Evolutionary conservation across 1,284 basidiomycete genomes (phyloP), one percentile per base, ranked within the genome.

Genomic region (Farysia itapuensis): DNA sequence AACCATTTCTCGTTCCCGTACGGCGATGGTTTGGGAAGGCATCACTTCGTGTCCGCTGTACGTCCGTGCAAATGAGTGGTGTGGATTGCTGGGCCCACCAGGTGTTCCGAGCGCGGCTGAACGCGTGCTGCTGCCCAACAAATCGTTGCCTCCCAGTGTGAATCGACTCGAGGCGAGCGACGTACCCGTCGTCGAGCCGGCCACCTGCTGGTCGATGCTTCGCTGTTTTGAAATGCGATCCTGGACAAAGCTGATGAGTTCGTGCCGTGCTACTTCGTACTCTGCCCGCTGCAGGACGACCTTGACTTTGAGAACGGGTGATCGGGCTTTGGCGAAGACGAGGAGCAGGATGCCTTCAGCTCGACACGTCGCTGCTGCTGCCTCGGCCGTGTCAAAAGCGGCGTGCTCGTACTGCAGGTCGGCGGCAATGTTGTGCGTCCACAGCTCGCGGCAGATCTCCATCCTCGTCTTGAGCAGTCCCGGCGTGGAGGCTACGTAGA

Each of bases 341-440:
- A 77, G 53, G 40, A 74, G 52, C 16, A 68, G 34, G 23, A 77
- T 74, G 12, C 74, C 74, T 35, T 77, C 72, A 2, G 68, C 63
- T n/a, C 69, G 58, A 45, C 74, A 75, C 7, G 64, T 71, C 0
- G 67, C 54, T 11, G 68, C 67, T 0, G 68, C 65, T 1, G 49
- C 30, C 32, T 72, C 71, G 15, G 70, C 69, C 21, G 66, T 64
- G 19, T 72, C 67, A 46, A 58, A 59, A 1, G 59, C 64, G 2
- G 64, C 52, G 20, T 64, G 45, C 43, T 81, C 80, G 67, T 91
- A 91, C 84, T 90, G 89, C 51, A 92, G 78, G 77, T 92, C 90
- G 0, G 89, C 86, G 56, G 87, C 87, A 70, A 92, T 90, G 39
- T 83, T 84, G 65, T 88, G 81, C 56, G 84, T 81, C 89, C 90